These are phyloP conservation scores for Takashimella koratensis DNA, from an alignment of 1,284 basidiomycete species.

Conservation along the genomic window DNA sequence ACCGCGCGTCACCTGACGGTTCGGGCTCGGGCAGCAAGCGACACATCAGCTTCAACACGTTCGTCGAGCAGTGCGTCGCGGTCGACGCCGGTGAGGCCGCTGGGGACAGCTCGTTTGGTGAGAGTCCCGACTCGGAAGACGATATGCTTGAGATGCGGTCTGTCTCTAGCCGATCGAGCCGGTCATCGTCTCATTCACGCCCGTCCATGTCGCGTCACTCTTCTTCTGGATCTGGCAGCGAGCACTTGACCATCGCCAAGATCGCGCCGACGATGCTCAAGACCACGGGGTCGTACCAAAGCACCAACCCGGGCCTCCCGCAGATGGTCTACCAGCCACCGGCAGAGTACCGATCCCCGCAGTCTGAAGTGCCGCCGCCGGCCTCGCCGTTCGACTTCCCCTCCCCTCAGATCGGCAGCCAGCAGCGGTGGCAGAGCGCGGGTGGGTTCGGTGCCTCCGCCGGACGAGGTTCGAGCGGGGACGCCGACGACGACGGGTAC, in stretches of 20 bases:
- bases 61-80: constrained; percentile 97
- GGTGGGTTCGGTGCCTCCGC: background rate
- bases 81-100: constrained; percentile 55
- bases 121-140: constrained; percentile 54
- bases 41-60: constrained; percentile 97
- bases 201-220: constrained; percentile 37
- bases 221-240: constrained; percentile 50
- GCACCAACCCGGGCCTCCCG: constrained; percentile 47
- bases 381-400: constrained; percentile 38
- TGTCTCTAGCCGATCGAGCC: constrained; percentile 28
- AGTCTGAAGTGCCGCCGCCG: constrained; percentile 9
- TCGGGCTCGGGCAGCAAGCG: constrained; percentile 50
- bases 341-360: constrained; percentile 40
- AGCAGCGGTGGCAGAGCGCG: constrained; percentile 6
- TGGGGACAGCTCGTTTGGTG: constrained; percentile 15
- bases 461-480: background rate
- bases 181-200: constrained; percentile 28
- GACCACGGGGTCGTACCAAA: constrained; percentile 51
- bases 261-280: constrained; percentile 93
- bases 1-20: background rate
- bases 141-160: constrained; percentile 65
- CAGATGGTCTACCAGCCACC: constrained; percentile 71
- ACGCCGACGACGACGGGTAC: constrained; percentile 53
- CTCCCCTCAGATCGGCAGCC: constrained; percentile 27
- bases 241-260: constrained; percentile 82